phyloP scores from a whole-genome alignment of 2,329 filamentous ascomycete genomes.

The Macrophomina tecta region DNA sequence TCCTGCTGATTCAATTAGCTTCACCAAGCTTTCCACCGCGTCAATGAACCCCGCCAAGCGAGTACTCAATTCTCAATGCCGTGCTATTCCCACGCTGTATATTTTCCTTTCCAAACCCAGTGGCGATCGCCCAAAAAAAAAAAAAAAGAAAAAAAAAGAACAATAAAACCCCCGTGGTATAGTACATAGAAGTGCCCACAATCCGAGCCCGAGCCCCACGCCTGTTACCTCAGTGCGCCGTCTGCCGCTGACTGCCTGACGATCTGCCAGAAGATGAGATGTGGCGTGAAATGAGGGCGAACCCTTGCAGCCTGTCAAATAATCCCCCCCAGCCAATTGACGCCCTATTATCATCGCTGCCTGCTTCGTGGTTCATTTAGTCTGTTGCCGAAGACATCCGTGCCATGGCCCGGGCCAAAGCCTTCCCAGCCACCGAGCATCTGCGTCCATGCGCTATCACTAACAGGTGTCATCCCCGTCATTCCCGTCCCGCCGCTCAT shows the following conservation, averaged over 20 bases:
- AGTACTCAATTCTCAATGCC: neutral
- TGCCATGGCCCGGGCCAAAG: conserved; percentile 23
- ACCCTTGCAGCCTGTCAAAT: neutral
- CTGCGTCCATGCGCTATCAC: conserved; percentile 39
- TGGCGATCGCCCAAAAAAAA: neutral
- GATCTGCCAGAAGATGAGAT: conserved; percentile 8
- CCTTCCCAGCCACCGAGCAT: conserved; percentile 35
- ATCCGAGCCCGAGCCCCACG: neutral
- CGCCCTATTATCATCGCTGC: neutral
- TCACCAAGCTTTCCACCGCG: neutral
- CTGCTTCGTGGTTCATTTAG: conserved; percentile 23
- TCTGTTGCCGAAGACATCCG: conserved; percentile 21
- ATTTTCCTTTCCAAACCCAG: conserved; percentile 1
- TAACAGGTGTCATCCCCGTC: conserved; percentile 42
- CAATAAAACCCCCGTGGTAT: neutral
- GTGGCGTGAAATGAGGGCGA: conserved; percentile 6
- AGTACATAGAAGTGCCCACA: neutral
- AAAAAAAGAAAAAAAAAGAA: neutral
- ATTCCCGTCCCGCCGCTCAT: conserved; percentile 30
- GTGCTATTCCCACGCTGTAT: neutral
- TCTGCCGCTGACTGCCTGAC: neutral
- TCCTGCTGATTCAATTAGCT: conserved; percentile 7
- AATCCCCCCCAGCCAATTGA: conserved; percentile 1
- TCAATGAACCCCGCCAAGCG: neutral
- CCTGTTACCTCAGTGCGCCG: neutral